Conservation (phyloP, 2,329 filamentous ascomycete genomes). For the Ophiocordyceps camponoti-leonardi region DNA sequence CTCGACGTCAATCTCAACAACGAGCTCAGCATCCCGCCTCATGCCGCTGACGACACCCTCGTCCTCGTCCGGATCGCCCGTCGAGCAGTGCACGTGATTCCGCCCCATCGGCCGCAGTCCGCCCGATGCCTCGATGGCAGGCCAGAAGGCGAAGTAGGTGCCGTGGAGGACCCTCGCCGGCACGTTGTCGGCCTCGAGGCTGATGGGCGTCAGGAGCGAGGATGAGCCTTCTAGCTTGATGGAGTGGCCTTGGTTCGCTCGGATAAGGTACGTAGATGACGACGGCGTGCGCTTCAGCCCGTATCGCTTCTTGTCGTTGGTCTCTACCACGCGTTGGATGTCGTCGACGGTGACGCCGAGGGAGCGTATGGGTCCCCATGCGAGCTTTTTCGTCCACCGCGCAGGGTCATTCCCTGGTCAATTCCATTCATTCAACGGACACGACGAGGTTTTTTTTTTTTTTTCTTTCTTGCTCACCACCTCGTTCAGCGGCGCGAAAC, state of each 20-base stretch:
- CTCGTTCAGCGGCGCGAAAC: slow-evolving; percentile 37
- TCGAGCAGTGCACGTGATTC: slow-evolving; percentile 82
- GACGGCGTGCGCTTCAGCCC: slow-evolving; percentile 39
- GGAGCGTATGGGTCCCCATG: slow-evolving; percentile 42
- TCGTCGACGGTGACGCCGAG: slow-evolving; percentile 62
- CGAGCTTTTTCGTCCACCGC: slow-evolving; percentile 26
- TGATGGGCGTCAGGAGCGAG: slow-evolving; percentile 52
- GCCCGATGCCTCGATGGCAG: slow-evolving; percentile 53
- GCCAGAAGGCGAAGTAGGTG: slow-evolving; percentile 72
- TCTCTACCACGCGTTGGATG: slow-evolving; percentile 48
- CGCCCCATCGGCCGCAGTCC: slow-evolving; percentile 67
- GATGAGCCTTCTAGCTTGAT: slow-evolving; percentile 53
- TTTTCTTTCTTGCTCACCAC: slow-evolving; percentile 28
- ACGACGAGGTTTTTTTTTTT: background rate
- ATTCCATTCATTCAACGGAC: too few relatives aligned
- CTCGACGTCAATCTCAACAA: slow-evolving; percentile 62
- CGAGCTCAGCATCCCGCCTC: slow-evolving; percentile 56
- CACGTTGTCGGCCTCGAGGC: slow-evolving; percentile 35
- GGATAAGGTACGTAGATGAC: slow-evolving; percentile 50
- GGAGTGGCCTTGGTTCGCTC: slow-evolving; percentile 88
- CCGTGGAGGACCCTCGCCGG: slow-evolving; percentile 66
- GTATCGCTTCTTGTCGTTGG: slow-evolving; percentile 86
- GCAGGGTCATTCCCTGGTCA: background rate
- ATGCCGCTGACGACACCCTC: slow-evolving; percentile 58
- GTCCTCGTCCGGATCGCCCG: slow-evolving; percentile 39